These are phyloP conservation scores for Ustilago loliicola DNA, from an alignment of 1,284 basidiomycete genomes.

Conservation along the genomic window DNA sequence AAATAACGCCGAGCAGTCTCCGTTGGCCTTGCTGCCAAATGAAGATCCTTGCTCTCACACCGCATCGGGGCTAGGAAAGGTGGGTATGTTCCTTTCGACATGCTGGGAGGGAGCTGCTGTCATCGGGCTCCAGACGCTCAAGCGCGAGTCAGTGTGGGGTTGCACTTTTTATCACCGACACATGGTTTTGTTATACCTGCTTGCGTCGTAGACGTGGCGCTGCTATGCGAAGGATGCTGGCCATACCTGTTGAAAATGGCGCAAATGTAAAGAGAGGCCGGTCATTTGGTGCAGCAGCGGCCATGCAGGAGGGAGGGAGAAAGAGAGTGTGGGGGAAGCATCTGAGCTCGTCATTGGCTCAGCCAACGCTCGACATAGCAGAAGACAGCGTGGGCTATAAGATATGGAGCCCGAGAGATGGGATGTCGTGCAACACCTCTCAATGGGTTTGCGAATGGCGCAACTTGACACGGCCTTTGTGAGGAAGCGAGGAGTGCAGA, in stretches of 20 bases:
- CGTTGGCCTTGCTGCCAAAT: not conserved
- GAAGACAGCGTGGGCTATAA: constrained; percentile 10
- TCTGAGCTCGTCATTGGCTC: constrained; percentile 2
- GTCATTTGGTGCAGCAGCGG: not conserved
- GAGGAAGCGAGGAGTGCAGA: not conserved
- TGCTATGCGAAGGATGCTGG: constrained; percentile 10
- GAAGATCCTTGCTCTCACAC: not conserved
- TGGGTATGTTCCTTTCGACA: not conserved
- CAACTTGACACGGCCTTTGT: constrained; percentile 26
- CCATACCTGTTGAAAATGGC: constrained; percentile 17
- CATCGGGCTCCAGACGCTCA: constrained; percentile 41
- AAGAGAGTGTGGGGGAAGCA: not conserved
- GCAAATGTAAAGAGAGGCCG: constrained; percentile 11
- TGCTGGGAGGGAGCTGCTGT: not conserved
- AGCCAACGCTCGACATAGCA: constrained; percentile 6
- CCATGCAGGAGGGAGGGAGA: not conserved
- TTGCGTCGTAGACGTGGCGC: not conserved
- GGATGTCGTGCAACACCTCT: constrained; percentile 6
- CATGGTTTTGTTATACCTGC: not conserved
- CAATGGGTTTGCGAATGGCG: constrained; percentile 19
- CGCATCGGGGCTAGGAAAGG: constrained; percentile 1
- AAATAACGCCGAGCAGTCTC: constrained; percentile 18
- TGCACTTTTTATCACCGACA: constrained; percentile 2
- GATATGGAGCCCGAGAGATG: constrained; percentile 20
- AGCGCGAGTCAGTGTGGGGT: constrained; percentile 29